Evolutionary conservation across 2,329 filamentous ascomycete genomes (phyloP).

Genomic region (Podosphaera fusca): DNA sequence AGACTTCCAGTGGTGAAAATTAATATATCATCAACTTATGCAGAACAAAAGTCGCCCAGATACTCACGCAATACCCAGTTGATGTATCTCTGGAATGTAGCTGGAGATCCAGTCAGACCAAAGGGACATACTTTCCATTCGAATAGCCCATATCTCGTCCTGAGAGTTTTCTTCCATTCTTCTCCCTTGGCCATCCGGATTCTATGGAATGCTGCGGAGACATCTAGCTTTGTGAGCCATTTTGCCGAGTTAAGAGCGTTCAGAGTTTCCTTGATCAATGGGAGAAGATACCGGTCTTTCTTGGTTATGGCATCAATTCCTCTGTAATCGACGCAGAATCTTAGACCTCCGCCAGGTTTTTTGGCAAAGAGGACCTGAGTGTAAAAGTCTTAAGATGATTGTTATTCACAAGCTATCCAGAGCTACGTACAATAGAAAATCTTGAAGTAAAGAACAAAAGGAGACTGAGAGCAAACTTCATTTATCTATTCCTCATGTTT

Average conservation of each 20-base stretch:
- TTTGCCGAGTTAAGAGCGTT: neutral
- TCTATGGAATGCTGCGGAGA: neutral
- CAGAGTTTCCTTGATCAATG: neutral
- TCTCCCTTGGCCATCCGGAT: neutral
- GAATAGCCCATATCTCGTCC: neutral
- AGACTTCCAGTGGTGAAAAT: constrained; percentile 1
- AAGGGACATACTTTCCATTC: constrained; percentile 2
- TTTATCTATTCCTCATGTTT: no score
- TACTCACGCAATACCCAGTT: constrained; percentile 1
- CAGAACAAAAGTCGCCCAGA: constrained; percentile 1
- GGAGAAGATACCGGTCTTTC: neutral
- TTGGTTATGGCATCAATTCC: neutral
- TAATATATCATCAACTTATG: constrained; percentile 2
- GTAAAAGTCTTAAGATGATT: no score
- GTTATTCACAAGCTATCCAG: no score
- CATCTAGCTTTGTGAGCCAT: neutral
- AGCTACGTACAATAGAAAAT: no score
- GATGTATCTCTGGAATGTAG: constrained; percentile 2
- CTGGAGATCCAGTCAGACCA: neutral
- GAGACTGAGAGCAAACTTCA: no score
- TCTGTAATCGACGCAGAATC: neutral
- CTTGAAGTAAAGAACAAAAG: no score
- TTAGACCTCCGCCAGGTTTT: neutral
- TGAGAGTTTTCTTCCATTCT: neutral
- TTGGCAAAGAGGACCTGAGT: neutral